These are phyloP conservation scores for Begonia peltatifolia DNA, from an alignment of 306 rosid species.

Conservation along the genomic window DNA sequence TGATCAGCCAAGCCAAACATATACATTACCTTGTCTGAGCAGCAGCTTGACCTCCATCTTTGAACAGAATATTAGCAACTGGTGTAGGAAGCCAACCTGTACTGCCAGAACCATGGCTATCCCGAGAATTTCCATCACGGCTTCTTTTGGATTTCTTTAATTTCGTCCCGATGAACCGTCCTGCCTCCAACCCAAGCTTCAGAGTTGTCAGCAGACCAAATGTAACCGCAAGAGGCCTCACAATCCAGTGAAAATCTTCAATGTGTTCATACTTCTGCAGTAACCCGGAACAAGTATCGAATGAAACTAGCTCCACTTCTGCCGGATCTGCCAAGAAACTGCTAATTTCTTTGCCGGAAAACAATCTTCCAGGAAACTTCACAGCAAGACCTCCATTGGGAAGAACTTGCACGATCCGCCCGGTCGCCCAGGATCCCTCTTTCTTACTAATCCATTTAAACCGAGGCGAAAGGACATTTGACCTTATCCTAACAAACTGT, in stretches of 20 bases:
- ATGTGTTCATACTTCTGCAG: constrained; percentile 53
- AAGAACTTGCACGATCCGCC: constrained; percentile 42
- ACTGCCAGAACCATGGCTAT: constrained; percentile 18
- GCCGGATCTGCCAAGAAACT: constrained; percentile 61
- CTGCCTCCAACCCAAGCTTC: constrained; percentile 38
- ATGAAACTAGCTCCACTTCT: constrained; percentile 61
- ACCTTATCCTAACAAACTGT: constrained; percentile 53
- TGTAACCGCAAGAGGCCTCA: constrained; percentile 57
- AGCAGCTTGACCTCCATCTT: constrained; percentile 21
- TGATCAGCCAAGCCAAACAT: no score
- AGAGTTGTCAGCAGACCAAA: constrained; percentile 45
- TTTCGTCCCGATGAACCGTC: constrained; percentile 11
- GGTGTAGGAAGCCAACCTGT: constrained; percentile 26
- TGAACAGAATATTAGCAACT: constrained; percentile 29
- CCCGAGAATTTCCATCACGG: constrained; percentile 5
- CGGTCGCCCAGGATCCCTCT: constrained; percentile 36
- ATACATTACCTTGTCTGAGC: constrained; percentile 14
- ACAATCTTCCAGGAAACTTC: constrained; percentile 56
- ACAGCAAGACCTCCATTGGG: constrained; percentile 67
- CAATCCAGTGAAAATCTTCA: constrained; percentile 83
- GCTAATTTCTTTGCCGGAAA: constrained; percentile 30
- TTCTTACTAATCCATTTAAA: constrained; percentile 57
- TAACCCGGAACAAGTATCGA: constrained; percentile 47
- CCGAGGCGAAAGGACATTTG: constrained; percentile 30
- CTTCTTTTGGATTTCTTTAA: constrained; percentile 16